Evolutionary conservation across 2,329 filamentous ascomycete species (phyloP).

Genomic region (Hyphodiscus sp.): DNA sequence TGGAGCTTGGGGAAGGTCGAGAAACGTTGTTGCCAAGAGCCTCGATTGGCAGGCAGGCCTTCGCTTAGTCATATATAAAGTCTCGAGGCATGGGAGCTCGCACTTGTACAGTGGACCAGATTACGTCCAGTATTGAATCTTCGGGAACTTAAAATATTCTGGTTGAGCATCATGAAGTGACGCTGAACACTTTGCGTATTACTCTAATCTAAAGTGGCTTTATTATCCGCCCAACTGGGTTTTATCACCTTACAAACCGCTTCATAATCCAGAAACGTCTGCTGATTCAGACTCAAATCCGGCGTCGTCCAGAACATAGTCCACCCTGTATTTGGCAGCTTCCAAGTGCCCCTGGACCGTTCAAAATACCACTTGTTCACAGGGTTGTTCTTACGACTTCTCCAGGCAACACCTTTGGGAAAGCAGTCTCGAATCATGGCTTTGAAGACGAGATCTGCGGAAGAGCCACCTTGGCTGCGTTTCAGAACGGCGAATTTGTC

Average conservation of each 20-base stretch:
- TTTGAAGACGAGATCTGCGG: constrained; percentile 94
- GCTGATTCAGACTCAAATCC: constrained; percentile 48
- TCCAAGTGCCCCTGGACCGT: constrained; percentile 74
- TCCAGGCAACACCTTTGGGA: constrained; percentile 84
- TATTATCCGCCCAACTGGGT: constrained; percentile 58
- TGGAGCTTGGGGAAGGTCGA: not conserved
- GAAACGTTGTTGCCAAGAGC: no score
- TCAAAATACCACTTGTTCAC: constrained; percentile 99
- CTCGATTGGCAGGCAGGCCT: no score
- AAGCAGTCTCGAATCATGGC: constrained; percentile 90
- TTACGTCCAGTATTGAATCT: no score
- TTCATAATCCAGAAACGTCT: constrained; percentile 62
- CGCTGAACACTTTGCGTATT: not conserved
- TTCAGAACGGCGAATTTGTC: constrained; percentile 96
- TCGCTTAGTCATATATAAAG: no score
- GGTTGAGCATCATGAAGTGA: no score
- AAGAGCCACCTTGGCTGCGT: constrained; percentile 79
- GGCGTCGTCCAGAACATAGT: constrained; percentile 97
- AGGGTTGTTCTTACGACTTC: constrained; percentile 77
- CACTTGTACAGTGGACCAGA: no score
- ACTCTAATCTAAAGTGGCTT: constrained; percentile 50
- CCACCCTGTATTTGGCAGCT: constrained; percentile 78
- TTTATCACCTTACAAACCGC: constrained; percentile 61
- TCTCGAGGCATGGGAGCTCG: no score
- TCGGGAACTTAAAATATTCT: no score